Percentiles rank a stretch among this genome's conserved stretches.
Conservation (phyloP, 768 basidiomycete genomes). For the Podaxis mareebaensis region DNA sequence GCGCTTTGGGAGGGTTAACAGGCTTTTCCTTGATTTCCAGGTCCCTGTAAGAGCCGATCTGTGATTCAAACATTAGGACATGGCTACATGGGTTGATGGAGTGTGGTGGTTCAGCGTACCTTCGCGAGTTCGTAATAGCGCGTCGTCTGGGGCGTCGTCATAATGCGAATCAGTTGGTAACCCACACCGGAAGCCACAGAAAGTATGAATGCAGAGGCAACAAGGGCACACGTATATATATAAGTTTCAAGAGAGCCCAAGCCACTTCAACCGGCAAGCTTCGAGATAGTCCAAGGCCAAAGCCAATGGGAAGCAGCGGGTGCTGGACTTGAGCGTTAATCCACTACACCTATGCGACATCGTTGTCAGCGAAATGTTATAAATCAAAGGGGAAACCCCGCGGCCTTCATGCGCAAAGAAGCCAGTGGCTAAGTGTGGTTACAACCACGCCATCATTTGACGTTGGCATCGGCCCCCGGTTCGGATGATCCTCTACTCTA, state of each 20-base stretch:
- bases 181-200: background rate
- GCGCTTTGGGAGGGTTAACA: constrained; percentile 35
- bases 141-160: background rate
- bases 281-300: background rate
- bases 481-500: too few species aligned
- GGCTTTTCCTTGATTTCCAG: constrained; percentile 27
- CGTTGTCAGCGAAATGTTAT: background rate
- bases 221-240: background rate
- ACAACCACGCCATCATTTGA: too few species aligned
- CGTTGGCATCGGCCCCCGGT: too few species aligned
- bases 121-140: background rate
- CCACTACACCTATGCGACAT: background rate
- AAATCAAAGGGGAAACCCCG: background rate
- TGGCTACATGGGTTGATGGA: background rate
- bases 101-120: background rate
- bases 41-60: constrained; percentile 25
- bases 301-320: background rate
- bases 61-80: background rate
- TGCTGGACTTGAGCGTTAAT: background rate
- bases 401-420: background rate
- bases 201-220: background rate
- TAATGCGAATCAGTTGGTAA: background rate
- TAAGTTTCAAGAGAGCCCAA: background rate
- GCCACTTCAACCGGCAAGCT: background rate
- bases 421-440: background rate